Evolutionary conservation across 2,329 filamentous ascomycete species (phyloP), one percentile per base, ranked within the genome.

Genomic region (Akanthomyces dipterigenus): DNA sequence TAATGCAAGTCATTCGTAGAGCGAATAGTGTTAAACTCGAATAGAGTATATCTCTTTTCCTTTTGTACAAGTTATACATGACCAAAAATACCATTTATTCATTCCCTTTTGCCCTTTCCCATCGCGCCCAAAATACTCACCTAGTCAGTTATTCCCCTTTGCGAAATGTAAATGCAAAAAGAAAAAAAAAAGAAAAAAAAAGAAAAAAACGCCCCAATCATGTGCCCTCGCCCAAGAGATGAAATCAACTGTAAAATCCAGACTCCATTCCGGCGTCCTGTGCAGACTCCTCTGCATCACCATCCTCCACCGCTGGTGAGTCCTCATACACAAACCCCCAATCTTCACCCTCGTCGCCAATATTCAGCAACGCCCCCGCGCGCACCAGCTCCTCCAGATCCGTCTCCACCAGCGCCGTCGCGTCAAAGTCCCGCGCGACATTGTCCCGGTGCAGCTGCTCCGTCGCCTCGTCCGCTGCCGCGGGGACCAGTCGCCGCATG

Each of bases 311-410:
- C n/a, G 8, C 11, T 22, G 36, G 26, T 18, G 24, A 6, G 26
- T 76, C 73, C 55, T 75, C 72, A 58, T 73, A 74, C 1, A 22
- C 58, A 62, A 74, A 70, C 2, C 67, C 69, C 70, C 71, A 75
- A n/a, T 72, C 71, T 50, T 72, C 67, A 18, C 66, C 72, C 22
- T 67, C 63, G 5, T 62, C 57, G 2, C 68, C 69, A 8, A 74
- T 65, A 1, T 63, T 63, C 11, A 76, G 55, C 60, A 71, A 61
- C 5, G 69, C 73, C 2, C 70, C 70, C 1, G 67, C 68, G 24
- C 62, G 60, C 31, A 54, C 26, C 9, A 68, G 46, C 28, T 63
- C 63, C 1, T 60, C 62, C 60, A 64, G 63, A 8, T 67, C 69
- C 28, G 60, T 61, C 2, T 46, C 54, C 2, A 62, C 61, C 16